A percentile compares a stretch with the other conserved stretches of the same genome.
Conservation (phyloP, 2,329 filamentous ascomycete species). For the Beauveria sp. region DNA sequence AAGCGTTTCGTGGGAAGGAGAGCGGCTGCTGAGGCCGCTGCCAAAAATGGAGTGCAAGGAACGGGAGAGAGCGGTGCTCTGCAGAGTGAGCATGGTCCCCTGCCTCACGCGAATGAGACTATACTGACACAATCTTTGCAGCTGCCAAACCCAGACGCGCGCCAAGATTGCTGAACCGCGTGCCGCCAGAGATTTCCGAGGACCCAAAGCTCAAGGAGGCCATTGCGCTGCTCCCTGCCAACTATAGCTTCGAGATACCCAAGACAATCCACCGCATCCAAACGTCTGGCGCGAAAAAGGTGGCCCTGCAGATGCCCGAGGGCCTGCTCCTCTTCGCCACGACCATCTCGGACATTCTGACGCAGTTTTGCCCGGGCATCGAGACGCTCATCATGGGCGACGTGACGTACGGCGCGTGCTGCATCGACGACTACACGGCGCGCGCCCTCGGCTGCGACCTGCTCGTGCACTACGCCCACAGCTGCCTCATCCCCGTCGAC, state of each 20-base stretch:
- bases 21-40: slow-evolving; percentile 53
- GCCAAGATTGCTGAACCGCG: slow-evolving; percentile 79
- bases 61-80: slow-evolving; percentile 25
- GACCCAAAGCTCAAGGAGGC: slow-evolving; percentile 81
- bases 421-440: slow-evolving; percentile 97
- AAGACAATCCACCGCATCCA: slow-evolving; percentile 96
- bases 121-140: slow-evolving; percentile 25
- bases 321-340: slow-evolving; percentile 92
- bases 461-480: slow-evolving; percentile 94
- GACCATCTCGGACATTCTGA: slow-evolving; percentile 93
- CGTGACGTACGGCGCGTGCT: slow-evolving; percentile 96
- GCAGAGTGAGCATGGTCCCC: slow-evolving; percentile 39
- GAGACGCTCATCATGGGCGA: slow-evolving; percentile 98
- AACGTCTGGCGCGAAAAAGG: slow-evolving; percentile 66
- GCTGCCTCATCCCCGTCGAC: slow-evolving; percentile 90
- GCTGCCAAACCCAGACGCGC: slow-evolving; percentile 64
- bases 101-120: background rate
- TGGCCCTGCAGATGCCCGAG: slow-evolving; percentile 96
- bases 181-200: slow-evolving; percentile 79
- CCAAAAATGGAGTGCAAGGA: slow-evolving; percentile 30
- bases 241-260: slow-evolving; percentile 97
- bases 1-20: slow-evolving; percentile 85
- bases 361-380: slow-evolving; percentile 83
- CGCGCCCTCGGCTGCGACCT: slow-evolving; percentile 89
- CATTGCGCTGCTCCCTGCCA: slow-evolving; percentile 78